Evolutionary conservation across 352 stramenopile genomes (phyloP), one percentile per base, ranked within the genome.

Genomic region (Pythium oligandrum): DNA sequence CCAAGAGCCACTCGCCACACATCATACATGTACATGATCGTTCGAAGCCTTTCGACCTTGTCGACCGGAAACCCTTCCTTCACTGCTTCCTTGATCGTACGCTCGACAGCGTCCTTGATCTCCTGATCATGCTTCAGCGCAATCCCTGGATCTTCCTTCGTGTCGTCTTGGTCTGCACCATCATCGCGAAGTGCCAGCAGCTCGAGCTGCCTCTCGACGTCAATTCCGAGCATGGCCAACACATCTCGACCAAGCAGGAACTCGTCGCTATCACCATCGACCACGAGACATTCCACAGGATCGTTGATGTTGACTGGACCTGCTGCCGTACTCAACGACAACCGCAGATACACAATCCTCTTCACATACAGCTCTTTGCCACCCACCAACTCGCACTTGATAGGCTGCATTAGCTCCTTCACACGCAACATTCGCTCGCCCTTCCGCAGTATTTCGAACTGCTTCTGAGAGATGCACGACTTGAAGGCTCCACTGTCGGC

Each of bases 1-100:
- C 64, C 61, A 1, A 73, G 44, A 7, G 34, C n/a, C 7, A 63
- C 2, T n/a, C 53, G 44, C 34, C 51, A 66, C 3, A 61, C 3
- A 30, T 61, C 55, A 31, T 51, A 61, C 33, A 45, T 44, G 31
- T 51, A 51, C 31, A 56, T 52, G 4, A 56, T 44, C 0, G 5
- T 11, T n/a, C 45, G 52, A 4, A 53, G 38, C 34, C 38, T 12
- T 12, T 48, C 45, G 8, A 35, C 48, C 10, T 9, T 30, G 6
- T 5, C 12, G 6, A 30, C 11, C 12, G 54, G 55, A 2, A 57
- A 42, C 4, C 48, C 55, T 35, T 35, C 3, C 37, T 51, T 12
- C 10, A 63, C 17, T 37, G 56, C 56, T 40, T 43, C n/a, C 8
- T 33, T 12, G 35, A 53, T 4, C 37, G 53, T 53, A 3, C 6